Conservation (phyloP, 2,329 filamentous ascomycete species). For the Aspergillus sp. region DNA sequence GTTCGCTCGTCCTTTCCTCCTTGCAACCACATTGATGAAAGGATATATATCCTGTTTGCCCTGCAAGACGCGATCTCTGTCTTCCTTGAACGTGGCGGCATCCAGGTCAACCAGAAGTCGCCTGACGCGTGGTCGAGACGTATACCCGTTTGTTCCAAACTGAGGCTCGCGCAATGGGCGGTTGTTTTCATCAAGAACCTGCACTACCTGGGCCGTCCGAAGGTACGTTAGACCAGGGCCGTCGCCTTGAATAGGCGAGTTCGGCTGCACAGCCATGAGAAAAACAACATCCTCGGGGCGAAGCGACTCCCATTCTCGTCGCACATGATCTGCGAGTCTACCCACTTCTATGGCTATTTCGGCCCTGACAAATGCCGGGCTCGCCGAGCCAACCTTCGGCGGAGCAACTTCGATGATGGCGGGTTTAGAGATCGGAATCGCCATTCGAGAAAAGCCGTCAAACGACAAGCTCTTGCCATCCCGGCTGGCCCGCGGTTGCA, state of each 20-base stretch:
- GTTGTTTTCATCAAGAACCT: constrained; percentile 78
- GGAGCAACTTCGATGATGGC: constrained; percentile 79
- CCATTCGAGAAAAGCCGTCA: constrained; percentile 83
- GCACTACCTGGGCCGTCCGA: constrained; percentile 74
- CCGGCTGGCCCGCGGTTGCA: constrained; percentile 59
- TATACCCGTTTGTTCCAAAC: constrained; percentile 53
- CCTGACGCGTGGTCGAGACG: constrained; percentile 49
- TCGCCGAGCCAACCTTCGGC: constrained; percentile 69
- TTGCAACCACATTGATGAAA: constrained; percentile 73
- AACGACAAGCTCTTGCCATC: constrained; percentile 61
- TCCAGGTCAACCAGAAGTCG: constrained; percentile 76
- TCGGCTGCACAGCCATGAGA: constrained; percentile 60
- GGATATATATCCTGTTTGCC: constrained; percentile 75
- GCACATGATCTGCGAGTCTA: constrained; percentile 63
- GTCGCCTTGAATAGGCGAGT: constrained; percentile 33
- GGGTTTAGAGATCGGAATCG: constrained; percentile 73
- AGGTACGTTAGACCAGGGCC: constrained; percentile 60
- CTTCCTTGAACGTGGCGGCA: constrained; percentile 63
- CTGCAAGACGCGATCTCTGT: constrained; percentile 55
- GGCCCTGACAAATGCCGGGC: constrained; percentile 74
- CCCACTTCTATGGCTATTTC: constrained; percentile 80
- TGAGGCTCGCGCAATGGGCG: constrained; percentile 54
- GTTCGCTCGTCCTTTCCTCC: constrained; percentile 79
- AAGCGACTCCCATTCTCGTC: constrained; percentile 82
- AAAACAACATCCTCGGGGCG: constrained; percentile 84